These are phyloP conservation scores for Ganoderma sinense DNA, from an alignment of 1,284 basidiomycete genomes.

Conservation along the genomic window DNA sequence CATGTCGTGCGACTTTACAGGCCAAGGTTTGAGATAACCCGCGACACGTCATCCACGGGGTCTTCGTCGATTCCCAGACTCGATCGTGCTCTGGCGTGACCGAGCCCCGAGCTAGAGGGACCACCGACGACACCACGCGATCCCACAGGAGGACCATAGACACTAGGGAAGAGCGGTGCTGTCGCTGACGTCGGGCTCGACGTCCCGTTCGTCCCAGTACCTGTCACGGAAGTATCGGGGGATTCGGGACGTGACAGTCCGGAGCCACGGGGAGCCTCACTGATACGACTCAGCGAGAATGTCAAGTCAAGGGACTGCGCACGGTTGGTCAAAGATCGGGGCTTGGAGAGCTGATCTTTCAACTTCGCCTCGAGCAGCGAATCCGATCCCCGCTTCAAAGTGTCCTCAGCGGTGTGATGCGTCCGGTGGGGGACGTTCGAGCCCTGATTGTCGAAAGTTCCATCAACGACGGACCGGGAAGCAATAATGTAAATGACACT, in stretches of 20 bases:
- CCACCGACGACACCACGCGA: conserved; percentile 53
- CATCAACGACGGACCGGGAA: conserved; percentile 25
- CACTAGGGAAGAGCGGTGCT: conserved; percentile 83
- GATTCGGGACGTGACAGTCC: conserved; percentile 74
- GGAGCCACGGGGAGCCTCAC: conserved; percentile 60
- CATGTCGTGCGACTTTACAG: conserved; percentile 48
- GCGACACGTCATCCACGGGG: conserved; percentile 73
- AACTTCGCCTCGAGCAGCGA: conserved; percentile 88
- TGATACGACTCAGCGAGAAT: conserved; percentile 78
- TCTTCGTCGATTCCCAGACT: conserved; percentile 65
- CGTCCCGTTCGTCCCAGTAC: conserved; percentile 65
- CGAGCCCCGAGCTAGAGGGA: conserved; percentile 34
- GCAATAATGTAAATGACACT: conserved; percentile 37
- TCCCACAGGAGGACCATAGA: conserved; percentile 69
- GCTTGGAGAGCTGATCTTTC: conserved; percentile 78
- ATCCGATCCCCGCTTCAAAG: conserved; percentile 86
- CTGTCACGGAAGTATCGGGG: conserved; percentile 75
- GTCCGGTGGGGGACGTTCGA: conserved; percentile 70
- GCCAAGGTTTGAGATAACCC: conserved; percentile 81
- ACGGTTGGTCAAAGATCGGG: conserved; percentile 78
- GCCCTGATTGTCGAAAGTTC: conserved; percentile 49
- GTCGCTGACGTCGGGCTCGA: conserved; percentile 79
- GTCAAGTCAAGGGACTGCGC: conserved; percentile 85
- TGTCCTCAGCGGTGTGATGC: conserved; percentile 70
- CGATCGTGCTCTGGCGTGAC: conserved; percentile 40